Percentiles rank a stretch among this genome's conserved stretches.
Conservation (phyloP, 23 red algal genomes). For the Pyropia yezoensis region DNA sequence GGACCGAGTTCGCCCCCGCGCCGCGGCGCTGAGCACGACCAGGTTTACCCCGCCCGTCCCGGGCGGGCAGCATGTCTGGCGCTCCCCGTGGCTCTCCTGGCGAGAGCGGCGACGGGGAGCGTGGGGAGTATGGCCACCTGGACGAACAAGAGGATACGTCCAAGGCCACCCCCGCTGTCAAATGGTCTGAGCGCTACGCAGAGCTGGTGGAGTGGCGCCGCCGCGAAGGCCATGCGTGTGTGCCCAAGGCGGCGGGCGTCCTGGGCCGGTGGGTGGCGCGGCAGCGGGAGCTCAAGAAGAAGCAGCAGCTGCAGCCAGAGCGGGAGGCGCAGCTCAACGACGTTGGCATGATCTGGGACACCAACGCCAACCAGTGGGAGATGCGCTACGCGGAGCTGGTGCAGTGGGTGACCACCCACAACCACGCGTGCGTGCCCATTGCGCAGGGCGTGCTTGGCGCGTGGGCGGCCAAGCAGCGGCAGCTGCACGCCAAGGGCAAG, state of each 20-base stretch:
- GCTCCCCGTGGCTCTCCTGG: too few relatives aligned
- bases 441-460: constrained; percentile 25
- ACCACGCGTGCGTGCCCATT: constrained; percentile 33
- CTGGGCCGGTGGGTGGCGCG: constrained; percentile 39
- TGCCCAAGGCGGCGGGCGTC: constrained; percentile 36
- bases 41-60: too few relatives aligned
- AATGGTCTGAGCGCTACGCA: constrained; percentile 16
- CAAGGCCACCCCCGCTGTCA: too few relatives aligned
- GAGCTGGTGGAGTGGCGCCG: constrained; percentile 18
- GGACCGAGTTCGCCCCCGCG: too few relatives aligned
- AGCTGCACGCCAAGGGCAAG: constrained; percentile 18
- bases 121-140: too few relatives aligned
- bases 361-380: constrained; percentile 35
- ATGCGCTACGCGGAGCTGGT: constrained; percentile 15
- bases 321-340: constrained; percentile 14
- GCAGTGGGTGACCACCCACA: constrained; percentile 13
- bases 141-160: too few relatives aligned
- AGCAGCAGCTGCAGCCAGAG: constrained; percentile 19
- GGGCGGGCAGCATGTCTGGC: too few relatives aligned
- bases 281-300: constrained; percentile 41
- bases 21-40: too few relatives aligned
- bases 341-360: constrained; percentile 39
- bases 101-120: too few relatives aligned
- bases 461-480: constrained; percentile 45
- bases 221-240: constrained; percentile 19